Base-by-base conservation (phyloP, 1,284 basidiomycete species). In the Wallemia mellicola region DNA sequence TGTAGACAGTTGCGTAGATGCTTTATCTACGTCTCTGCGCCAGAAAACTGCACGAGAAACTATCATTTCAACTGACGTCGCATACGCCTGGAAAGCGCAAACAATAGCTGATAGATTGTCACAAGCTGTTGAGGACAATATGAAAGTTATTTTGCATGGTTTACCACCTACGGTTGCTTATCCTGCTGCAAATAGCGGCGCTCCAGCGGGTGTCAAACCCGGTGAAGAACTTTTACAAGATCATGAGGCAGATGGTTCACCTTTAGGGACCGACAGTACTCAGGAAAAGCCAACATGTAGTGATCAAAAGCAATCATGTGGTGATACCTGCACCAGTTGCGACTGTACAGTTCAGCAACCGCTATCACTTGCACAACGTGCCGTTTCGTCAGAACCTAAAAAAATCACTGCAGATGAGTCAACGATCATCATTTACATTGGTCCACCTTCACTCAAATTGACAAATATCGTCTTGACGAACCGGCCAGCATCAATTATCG, bases 121-220 rank as follows among this genome's bases (percentile, higher is more conserved):
- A 48, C 66, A 9, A 60, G 65, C 38, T 62, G 67, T 11, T n/a
- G n/a, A n/a, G n/a, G n/a, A 48, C 55, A 1, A 60, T 54, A 22
- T 48, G 14, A 22, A 11, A 5, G 38, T 48, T 11, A 11, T 17
- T n/a, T 15, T 48, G 38, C 38, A 48, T 11, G 22, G 22, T n/a
- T n/a, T 3, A 11, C 38, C 38, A 15, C 38, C 38, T 22, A 11
- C 38, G 14, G 22, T 48, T n/a, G 38, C 22, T 61, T 54, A 57
- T 60, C 60, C 58, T 59, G 38, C 38, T 48, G 9, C 19, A 3
- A 22, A 48, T 22, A 15, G 14, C 14, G 38, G 38, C 38, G 38
- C 38, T 11, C 38, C 38, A 3, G 9, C 38, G 5, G 9, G 14
- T 5, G 38, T 48, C 5, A 11, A n/a, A 5, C 38, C 38, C 9